phyloP scores from a whole-genome alignment of 345 rosid species.

The Pelargonium nanum region DNA sequence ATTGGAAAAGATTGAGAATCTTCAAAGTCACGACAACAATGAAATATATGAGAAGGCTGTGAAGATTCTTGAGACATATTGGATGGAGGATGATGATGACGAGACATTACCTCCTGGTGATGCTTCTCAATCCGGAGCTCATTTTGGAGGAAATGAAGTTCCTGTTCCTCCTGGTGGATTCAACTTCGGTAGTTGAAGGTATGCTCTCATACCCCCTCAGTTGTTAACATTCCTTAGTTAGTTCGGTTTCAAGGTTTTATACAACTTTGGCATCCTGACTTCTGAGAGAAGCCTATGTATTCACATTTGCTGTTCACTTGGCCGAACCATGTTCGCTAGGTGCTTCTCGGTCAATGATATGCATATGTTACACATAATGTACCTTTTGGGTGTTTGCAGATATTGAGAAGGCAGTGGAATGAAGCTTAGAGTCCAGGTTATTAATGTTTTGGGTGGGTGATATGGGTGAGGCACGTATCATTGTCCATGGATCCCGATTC shows the following conservation, averaged over 20 bases:
- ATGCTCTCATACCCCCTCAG: background rate
- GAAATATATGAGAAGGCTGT: slow-evolving; percentile 87
- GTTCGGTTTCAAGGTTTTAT: background rate
- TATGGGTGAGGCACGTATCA: too few relatives aligned
- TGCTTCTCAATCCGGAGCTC: slow-evolving; percentile 44
- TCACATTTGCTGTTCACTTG: too few relatives aligned
- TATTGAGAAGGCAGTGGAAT: too few relatives aligned
- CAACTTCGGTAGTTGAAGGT: slow-evolving; percentile 43
- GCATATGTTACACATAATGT: too few relatives aligned
- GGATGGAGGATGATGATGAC: slow-evolving; percentile 85
- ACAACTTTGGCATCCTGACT: background rate
- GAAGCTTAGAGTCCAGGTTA: too few relatives aligned
- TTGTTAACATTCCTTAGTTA: background rate
- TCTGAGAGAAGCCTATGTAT: too few relatives aligned
- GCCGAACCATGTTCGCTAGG: too few relatives aligned
- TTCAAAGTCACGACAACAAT: slow-evolving; percentile 72
- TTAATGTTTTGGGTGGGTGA: too few relatives aligned
- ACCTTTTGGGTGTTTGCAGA: too few relatives aligned
- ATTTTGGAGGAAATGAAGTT: slow-evolving; percentile 50
- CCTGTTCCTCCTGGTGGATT: slow-evolving; percentile 72
- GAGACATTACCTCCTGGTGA: slow-evolving; percentile 53
- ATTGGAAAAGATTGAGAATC: slow-evolving; percentile 69
- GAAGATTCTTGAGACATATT: slow-evolving; percentile 70
- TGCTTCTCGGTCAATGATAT: too few relatives aligned
- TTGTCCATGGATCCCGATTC: too few relatives aligned